Evolutionary conservation across 805 yeast genomes (phyloP).

Genomic region (Candida berthetii): DNA sequence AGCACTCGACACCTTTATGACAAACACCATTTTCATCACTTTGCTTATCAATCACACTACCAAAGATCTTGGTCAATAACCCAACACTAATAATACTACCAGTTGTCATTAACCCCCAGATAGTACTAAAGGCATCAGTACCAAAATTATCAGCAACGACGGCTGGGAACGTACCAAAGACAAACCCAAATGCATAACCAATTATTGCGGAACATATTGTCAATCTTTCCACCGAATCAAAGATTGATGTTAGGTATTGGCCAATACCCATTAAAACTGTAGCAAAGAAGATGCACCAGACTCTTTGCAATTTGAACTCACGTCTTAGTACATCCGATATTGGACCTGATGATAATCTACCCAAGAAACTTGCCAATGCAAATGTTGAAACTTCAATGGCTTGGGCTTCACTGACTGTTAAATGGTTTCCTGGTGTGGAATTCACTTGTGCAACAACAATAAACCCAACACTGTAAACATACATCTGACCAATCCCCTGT

Average conservation of each 20-base stretch:
- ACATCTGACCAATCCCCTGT: conserved; percentile 65
- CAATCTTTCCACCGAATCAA: conserved; percentile 34
- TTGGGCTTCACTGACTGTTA: conserved; percentile 42
- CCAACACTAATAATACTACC: conserved; percentile 59
- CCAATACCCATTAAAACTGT: conserved; percentile 28
- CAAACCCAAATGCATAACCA: conserved; percentile 65
- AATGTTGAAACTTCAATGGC: conserved; percentile 67
- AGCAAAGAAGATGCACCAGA: conserved; percentile 55
- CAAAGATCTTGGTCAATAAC: conserved; percentile 48
- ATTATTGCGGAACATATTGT: conserved; percentile 45
- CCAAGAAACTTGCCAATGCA: conserved; percentile 59
- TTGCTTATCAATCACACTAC: conserved; percentile 41
- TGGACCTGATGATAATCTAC: conserved; percentile 61
- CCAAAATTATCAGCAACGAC: conserved; percentile 71
- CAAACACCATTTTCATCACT: conserved; percentile 38
- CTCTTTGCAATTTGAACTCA: conserved; percentile 45
- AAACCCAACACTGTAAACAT: conserved; percentile 69
- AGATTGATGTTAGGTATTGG: conserved; percentile 27
- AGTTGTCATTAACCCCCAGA: conserved; percentile 72
- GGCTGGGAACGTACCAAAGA: conserved; percentile 73
- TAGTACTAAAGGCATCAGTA: conserved; percentile 57
- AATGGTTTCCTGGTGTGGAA: conserved; percentile 16
- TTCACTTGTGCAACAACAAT: conserved; percentile 46
- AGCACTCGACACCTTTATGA: conserved; percentile 38
- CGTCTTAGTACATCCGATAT: conserved; percentile 55